Percentiles rank a stretch among this genome's conserved stretches.
phyloP scores from a whole-genome alignment of 139 green algal species.

The Picochlorum sp. region DNA sequence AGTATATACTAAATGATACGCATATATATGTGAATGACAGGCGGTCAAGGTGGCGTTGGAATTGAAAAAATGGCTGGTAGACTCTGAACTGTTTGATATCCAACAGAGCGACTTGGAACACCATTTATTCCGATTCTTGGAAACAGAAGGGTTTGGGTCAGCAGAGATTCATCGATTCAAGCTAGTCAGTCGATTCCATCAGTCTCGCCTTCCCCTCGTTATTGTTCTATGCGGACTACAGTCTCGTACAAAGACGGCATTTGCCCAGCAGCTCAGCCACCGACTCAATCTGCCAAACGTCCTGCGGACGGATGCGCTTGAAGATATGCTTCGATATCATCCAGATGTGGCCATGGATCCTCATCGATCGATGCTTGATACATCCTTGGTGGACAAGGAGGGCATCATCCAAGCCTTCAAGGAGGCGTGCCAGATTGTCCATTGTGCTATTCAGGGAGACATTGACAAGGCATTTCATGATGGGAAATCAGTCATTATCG shows the following conservation, averaged over 20 bases:
- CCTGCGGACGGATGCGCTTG: slow-evolving; percentile 80
- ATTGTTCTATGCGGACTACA: slow-evolving; percentile 73
- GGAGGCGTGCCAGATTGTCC: slow-evolving; percentile 47
- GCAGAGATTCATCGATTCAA: slow-evolving; percentile 69
- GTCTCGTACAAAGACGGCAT: slow-evolving; percentile 82
- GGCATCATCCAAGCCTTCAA: slow-evolving; percentile 37
- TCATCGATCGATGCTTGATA: slow-evolving; percentile 3
- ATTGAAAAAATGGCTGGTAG: slow-evolving; percentile 91
- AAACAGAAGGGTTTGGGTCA: slow-evolving; percentile 55
- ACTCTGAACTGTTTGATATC: slow-evolving; percentile 65
- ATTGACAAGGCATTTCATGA: slow-evolving; percentile 71
- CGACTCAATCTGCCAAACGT: slow-evolving; percentile 92
- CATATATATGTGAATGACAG: slow-evolving; percentile 20
- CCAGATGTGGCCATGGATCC: not conserved
- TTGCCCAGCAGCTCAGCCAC: slow-evolving; percentile 83
- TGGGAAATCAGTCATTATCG: slow-evolving; percentile 88
- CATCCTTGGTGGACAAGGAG: slow-evolving; percentile 22
- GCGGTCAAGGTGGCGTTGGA: slow-evolving; percentile 86
- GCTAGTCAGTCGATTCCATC: slow-evolving; percentile 72
- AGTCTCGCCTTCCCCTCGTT: slow-evolving; percentile 63
- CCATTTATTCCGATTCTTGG: slow-evolving; percentile 71
- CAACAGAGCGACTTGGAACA: slow-evolving; percentile 61
- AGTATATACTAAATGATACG: no score
- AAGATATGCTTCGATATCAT: slow-evolving; percentile 41
- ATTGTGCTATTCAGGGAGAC: slow-evolving; percentile 66